These are phyloP conservation scores for Sphagnum contortum DNA, from an alignment of 225 moss, liverwort and hornwort genomes.

Conservation along the genomic window DNA sequence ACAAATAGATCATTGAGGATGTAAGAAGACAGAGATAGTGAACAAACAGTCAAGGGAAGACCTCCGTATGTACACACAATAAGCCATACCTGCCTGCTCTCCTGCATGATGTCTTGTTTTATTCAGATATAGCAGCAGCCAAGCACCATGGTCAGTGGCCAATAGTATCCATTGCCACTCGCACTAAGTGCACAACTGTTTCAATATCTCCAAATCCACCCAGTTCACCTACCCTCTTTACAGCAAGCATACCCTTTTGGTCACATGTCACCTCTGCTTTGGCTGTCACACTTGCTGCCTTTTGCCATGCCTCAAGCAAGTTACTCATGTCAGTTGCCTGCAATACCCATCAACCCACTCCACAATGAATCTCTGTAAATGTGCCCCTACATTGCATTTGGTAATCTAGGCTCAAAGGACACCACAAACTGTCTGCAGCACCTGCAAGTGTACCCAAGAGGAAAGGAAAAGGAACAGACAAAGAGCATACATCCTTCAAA, in stretches of 20 bases:
- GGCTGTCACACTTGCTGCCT: slow-evolving; percentile 38
- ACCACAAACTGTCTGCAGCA: too few species aligned
- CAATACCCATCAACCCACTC: too few species aligned
- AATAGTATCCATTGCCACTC: slow-evolving; percentile 53
- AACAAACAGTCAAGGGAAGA: too few species aligned
- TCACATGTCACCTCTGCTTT: slow-evolving; percentile 52
- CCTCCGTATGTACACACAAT: not conserved
- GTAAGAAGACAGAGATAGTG: too few species aligned
- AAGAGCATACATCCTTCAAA: slow-evolving; percentile 56
- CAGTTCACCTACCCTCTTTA: slow-evolving; percentile 59
- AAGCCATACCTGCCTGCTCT: slow-evolving; percentile 26
- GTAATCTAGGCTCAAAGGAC: too few species aligned
- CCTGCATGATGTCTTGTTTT: slow-evolving; percentile 28
- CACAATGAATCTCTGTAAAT: too few species aligned
- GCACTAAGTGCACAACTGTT: slow-evolving; percentile 60
- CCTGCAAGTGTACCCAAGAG: too few species aligned
- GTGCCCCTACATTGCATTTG: too few species aligned
- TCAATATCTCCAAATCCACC: slow-evolving; percentile 57
- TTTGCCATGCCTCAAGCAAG: slow-evolving; percentile 46
- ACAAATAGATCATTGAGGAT: too few species aligned
- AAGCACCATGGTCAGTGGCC: slow-evolving; percentile 30
- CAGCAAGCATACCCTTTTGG: slow-evolving; percentile 38
- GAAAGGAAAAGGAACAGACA: not conserved
- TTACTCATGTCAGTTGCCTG: slow-evolving; percentile 49
- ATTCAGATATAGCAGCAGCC: slow-evolving; percentile 18